Evolutionary conservation across 202 grass and related monocot species (phyloP), one percentile per base, ranked within the genome.

Genomic region (Hordeum pubiflorum): DNA sequence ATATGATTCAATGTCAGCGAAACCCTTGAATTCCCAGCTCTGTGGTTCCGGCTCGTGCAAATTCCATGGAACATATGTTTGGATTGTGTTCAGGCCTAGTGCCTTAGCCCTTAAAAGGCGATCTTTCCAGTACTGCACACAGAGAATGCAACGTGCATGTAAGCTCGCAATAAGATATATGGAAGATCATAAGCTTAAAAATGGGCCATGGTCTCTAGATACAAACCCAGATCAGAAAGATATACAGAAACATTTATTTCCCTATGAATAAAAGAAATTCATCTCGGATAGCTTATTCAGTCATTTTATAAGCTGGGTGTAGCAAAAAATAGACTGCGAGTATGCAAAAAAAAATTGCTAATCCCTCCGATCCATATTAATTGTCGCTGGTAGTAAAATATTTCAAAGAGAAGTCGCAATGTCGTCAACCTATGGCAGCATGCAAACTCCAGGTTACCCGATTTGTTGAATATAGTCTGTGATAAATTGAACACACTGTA

Each of bases 21-120:
- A 88, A 10, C 90, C 90, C 29, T 83, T 84, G 70, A 98, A 98
- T 32, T 74, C 72, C 92, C 89, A 94, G 52, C 68, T 93, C 75
- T 41, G 69, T 0, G 88, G 95, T 48, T 86, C 75, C 82, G 95
- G 90, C 79, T 95, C 95, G 58, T 98, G 95, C 76, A 98, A 81
- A 86, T 94, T 98, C 95, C 95, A 98, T 74, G 92, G 95, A 86
- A 98, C 86, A 75, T 95, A 98, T 29, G 92, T 98, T 83, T 98
- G 95, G 34, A 98, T 93, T 58, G 92, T 86, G 79, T 98, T 94
- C 82, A 98, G 87, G 21, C 95, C 95, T 32, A 98, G 81, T 72
- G 92, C 92, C 75, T 94, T 94, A 50, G 95, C 90, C 82, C 92
- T 92, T 86, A 98, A 78, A 52, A 98, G 86, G 63, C 95, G 87